Evolutionary conservation across 2,329 filamentous ascomycete genomes (phyloP).

Genomic region (Cladophialophora bantiana): DNA sequence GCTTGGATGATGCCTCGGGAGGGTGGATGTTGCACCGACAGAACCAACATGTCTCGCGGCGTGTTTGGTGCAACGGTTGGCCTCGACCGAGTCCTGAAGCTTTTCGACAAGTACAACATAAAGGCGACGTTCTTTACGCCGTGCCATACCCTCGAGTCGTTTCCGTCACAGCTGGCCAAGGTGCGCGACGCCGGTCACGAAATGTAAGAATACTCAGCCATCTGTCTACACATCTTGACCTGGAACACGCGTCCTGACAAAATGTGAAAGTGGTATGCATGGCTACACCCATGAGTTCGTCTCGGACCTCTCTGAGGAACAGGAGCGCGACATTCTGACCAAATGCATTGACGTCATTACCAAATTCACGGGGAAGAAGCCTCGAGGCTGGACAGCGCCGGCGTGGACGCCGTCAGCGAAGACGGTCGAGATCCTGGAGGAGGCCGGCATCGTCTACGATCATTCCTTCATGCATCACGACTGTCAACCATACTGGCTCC

Average conservation of each 20-base stretch:
- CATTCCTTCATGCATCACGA: constrained; percentile 59
- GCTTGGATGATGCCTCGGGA: constrained; percentile 60
- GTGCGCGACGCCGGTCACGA: constrained; percentile 53
- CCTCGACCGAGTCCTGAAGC: constrained; percentile 46
- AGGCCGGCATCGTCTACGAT: constrained; percentile 54
- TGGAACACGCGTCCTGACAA: background rate
- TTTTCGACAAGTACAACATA: constrained; percentile 52
- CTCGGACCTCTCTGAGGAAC: constrained; percentile 38
- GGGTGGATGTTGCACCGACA: constrained; percentile 47
- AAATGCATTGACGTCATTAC: constrained; percentile 49
- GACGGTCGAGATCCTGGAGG: constrained; percentile 51
- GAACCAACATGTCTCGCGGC: constrained; percentile 39
- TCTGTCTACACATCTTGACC: constrained; percentile 42
- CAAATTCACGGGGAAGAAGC: constrained; percentile 49
- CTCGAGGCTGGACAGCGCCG: constrained; percentile 53
- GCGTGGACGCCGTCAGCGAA: constrained; percentile 50
- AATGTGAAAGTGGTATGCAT: constrained; percentile 46
- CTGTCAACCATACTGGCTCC: constrained; percentile 36
- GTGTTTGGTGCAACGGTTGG: constrained; percentile 40
- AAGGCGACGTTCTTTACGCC: constrained; percentile 67
- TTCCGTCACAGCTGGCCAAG: constrained; percentile 51
- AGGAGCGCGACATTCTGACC: constrained; percentile 48
- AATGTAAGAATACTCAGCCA: constrained; percentile 39
- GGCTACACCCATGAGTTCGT: constrained; percentile 55
- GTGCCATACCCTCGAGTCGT: constrained; percentile 64